phyloP scores from a whole-genome alignment of 192 early-diverging fungal genomes.

The Obelidium mucronatum region DNA sequence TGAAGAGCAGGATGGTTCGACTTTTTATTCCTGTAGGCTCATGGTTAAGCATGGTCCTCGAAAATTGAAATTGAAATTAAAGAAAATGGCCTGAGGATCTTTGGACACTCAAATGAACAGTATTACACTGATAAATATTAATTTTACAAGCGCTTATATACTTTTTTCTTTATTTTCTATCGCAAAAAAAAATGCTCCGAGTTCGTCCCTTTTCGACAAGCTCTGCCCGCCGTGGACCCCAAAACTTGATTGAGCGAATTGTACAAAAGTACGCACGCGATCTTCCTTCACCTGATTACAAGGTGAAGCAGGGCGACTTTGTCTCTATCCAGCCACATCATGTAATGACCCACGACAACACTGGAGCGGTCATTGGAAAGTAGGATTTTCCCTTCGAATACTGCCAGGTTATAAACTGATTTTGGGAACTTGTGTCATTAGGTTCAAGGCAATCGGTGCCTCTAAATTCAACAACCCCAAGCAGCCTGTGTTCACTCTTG shows the following conservation, averaged over 20 bases:
- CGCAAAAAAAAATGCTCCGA: conserved; percentile 5
- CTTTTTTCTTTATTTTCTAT: too few relatives aligned
- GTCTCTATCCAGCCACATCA: conserved; percentile 91
- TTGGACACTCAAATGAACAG: too few relatives aligned
- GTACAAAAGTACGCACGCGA: conserved; percentile 90
- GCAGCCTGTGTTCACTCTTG: conserved; percentile 95
- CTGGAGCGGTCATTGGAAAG: conserved; percentile 92
- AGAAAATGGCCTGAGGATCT: too few relatives aligned
- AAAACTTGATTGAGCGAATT: conserved; percentile 96
- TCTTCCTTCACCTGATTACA: conserved; percentile 61
- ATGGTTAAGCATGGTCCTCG: too few relatives aligned
- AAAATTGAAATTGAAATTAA: too few relatives aligned
- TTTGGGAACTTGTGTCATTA: conserved; percentile 44
- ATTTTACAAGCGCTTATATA: too few relatives aligned
- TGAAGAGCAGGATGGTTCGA: too few relatives aligned
- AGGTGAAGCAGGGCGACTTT: conserved; percentile 90
- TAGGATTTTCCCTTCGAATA: conserved; percentile 44
- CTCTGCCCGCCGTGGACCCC: conserved; percentile 36
- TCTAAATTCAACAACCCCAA: conserved; percentile 75
- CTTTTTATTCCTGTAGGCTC: too few relatives aligned
- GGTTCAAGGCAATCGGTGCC: conserved; percentile 91
- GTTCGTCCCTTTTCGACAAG: neutral
- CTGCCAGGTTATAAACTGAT: too few relatives aligned
- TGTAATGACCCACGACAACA: conserved; percentile 96
- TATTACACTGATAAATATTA: too few relatives aligned